Percentiles rank a stretch among this genome's conserved stretches.
phyloP scores from a whole-genome alignment of 2,329 filamentous ascomycete species.

The Verticillium zaregamsianum region DNA sequence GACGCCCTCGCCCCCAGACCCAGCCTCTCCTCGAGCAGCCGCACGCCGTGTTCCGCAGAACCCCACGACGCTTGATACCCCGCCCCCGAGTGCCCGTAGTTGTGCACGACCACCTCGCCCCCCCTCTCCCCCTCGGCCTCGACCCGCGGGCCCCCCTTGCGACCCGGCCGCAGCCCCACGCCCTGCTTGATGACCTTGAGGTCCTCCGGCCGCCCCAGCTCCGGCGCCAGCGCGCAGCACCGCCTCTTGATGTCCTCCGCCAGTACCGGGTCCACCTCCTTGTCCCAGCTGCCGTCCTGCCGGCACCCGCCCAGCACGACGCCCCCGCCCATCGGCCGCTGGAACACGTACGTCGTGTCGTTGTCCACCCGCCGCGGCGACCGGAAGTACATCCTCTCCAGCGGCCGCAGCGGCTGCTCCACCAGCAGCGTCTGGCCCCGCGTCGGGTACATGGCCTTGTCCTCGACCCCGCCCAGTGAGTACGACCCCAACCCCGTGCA shows the following conservation, averaged over 20 bases:
- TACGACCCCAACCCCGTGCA: constrained; percentile 75
- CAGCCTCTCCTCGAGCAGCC: constrained; percentile 13
- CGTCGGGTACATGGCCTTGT: constrained; percentile 67
- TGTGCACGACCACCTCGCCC: constrained; percentile 19
- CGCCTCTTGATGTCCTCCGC: constrained; percentile 26
- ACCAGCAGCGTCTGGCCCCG: constrained; percentile 61
- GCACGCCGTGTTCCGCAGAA: constrained; percentile 61
- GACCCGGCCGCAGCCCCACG: constrained; percentile 25
- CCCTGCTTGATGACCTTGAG: constrained; percentile 26
- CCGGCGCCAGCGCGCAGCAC: constrained; percentile 27
- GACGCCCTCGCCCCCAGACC: neutral
- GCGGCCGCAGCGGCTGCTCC: constrained; percentile 30
- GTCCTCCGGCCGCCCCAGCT: constrained; percentile 18
- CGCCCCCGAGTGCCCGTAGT: constrained; percentile 21
- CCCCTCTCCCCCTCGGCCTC: constrained; percentile 13
- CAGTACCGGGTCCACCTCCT: constrained; percentile 21
- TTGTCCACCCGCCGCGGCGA: constrained; percentile 28
- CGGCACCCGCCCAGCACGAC: constrained; percentile 28
- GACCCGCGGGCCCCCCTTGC: constrained; percentile 24
- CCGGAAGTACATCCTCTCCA: constrained; percentile 11
- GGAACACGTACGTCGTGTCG: constrained; percentile 39
- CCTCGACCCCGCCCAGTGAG: constrained; percentile 76
- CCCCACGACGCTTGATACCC: constrained; percentile 43
- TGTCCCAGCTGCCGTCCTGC: constrained; percentile 26
- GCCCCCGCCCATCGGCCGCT: constrained; percentile 29